A percentile compares a stretch with the other conserved stretches of the same genome.
Conservation (phyloP, 345 rosid genomes). For the Pseudoturritis turrita region DNA sequence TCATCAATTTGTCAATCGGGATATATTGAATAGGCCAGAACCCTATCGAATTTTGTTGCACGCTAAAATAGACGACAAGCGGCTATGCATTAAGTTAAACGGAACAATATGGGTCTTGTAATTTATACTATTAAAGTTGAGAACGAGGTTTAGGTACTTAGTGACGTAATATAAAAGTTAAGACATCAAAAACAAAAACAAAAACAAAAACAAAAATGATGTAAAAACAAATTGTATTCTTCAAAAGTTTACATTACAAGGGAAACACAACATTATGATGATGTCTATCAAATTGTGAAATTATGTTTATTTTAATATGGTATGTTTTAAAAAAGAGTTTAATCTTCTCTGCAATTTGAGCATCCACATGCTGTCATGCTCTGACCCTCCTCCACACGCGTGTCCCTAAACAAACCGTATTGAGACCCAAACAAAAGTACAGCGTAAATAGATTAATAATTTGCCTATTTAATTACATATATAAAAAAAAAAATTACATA, state of each 20-base stretch:
- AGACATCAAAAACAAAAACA: not conserved
- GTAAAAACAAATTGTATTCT: not conserved
- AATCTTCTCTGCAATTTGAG: conserved; percentile 23
- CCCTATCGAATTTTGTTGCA: not conserved
- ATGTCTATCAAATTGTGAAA: conserved; percentile 12
- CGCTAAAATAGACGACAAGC: not conserved
- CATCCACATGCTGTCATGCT: conserved; percentile 34
- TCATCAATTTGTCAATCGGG: too few relatives aligned
- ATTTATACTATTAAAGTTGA: not conserved
- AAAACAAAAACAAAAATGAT: not conserved
- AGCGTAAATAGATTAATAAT: not conserved
- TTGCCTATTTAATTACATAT: not conserved
- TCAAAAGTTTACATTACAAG: conserved; percentile 17
- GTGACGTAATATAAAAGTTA: not conserved
- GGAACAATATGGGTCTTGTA: not conserved
- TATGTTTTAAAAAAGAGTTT: not conserved
- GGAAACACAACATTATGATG: conserved; percentile 27
- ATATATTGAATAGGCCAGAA: not conserved
- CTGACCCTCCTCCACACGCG: conserved; percentile 27
- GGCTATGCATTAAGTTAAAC: not conserved
- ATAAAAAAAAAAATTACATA: too few relatives aligned
- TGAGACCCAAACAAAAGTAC: conserved; percentile 25
- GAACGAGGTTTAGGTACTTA: conserved; percentile 17
- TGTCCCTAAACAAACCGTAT: conserved; percentile 19
- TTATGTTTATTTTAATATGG: not conserved